A percentile compares a stretch with the other conserved stretches of the same genome.
Evolutionary conservation across 345 rosid genomes (phyloP).

Genomic region (Kernera saxatilis): DNA sequence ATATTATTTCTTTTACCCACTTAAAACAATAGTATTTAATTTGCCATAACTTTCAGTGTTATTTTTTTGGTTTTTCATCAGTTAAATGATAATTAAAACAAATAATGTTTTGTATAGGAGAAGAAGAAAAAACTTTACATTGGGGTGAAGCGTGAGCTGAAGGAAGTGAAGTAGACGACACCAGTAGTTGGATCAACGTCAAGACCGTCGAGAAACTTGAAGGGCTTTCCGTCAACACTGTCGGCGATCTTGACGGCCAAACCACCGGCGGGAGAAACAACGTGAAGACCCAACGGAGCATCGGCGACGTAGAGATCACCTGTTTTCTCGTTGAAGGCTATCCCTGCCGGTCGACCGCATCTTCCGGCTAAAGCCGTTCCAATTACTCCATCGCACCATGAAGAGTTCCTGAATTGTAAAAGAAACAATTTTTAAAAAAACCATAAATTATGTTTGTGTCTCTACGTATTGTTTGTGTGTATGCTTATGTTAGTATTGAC

Average conservation of each 20-base stretch:
- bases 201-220: slow-evolving; percentile 35
- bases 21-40: no score
- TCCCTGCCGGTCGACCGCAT: slow-evolving; percentile 46
- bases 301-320: slow-evolving; percentile 42
- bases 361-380: slow-evolving; percentile 29
- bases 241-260: slow-evolving; percentile 34
- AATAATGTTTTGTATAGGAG: not conserved
- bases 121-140: not conserved
- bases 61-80: no score
- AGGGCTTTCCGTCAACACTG: slow-evolving; percentile 24
- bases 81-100: not conserved
- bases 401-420: slow-evolving; percentile 3
- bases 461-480: not conserved
- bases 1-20: no score
- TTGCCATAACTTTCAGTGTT: no score
- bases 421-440: not conserved
- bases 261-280: slow-evolving; percentile 38
- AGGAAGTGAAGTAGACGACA: slow-evolving; percentile 40
- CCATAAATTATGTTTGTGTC: not conserved
- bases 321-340: slow-evolving; percentile 25
- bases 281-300: slow-evolving; percentile 40
- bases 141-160: slow-evolving; percentile 30
- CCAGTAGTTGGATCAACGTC: slow-evolving; percentile 38
- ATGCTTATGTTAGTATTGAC: not conserved
- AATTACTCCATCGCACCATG: slow-evolving; percentile 31